Evolutionary conservation across 495 filamentous ascomycete species (phyloP).

Genomic region (Trichoderma reesei): DNA sequence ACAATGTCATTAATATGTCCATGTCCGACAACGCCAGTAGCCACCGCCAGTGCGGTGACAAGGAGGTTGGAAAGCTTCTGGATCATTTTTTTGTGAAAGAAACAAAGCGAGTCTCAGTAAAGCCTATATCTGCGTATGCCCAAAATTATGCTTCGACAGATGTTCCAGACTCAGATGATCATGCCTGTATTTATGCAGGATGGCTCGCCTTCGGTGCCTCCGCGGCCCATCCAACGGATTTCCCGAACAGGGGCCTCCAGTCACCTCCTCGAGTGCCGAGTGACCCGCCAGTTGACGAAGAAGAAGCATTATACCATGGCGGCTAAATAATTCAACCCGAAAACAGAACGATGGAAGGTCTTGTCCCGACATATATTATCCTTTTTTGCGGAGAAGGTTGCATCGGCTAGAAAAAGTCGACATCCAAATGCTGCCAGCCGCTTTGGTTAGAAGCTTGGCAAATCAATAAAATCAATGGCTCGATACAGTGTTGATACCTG

Average conservation of each 20-base stretch:
- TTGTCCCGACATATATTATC: neutral
- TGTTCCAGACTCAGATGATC: neutral
- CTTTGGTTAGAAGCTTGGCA: neutral
- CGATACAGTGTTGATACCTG: too few relatives aligned
- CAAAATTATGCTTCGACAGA: neutral
- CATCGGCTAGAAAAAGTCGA: neutral
- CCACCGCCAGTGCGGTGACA: conserved; percentile 33
- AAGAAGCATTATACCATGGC: neutral
- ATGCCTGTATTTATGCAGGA: conserved; percentile 4
- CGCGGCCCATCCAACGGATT: neutral
- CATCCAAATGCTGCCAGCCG: neutral
- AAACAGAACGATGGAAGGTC: conserved; percentile 1
- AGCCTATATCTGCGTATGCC: conserved; percentile 13
- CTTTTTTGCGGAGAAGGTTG: conserved; percentile 1
- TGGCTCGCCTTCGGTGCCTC: neutral
- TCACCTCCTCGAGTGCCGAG: neutral
- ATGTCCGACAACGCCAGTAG: conserved; percentile 47
- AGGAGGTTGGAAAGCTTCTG: conserved; percentile 11
- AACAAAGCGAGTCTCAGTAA: conserved; percentile 11
- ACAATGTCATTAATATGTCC: conserved; percentile 53
- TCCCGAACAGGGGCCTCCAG: neutral
- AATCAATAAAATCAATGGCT: too few relatives aligned
- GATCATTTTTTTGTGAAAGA: neutral
- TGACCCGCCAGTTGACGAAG: neutral
- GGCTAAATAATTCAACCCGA: conserved; percentile 3